These are phyloP conservation scores for Didymella pomorum DNA, from an alignment of 2,329 filamentous ascomycete genomes.

Conservation along the genomic window DNA sequence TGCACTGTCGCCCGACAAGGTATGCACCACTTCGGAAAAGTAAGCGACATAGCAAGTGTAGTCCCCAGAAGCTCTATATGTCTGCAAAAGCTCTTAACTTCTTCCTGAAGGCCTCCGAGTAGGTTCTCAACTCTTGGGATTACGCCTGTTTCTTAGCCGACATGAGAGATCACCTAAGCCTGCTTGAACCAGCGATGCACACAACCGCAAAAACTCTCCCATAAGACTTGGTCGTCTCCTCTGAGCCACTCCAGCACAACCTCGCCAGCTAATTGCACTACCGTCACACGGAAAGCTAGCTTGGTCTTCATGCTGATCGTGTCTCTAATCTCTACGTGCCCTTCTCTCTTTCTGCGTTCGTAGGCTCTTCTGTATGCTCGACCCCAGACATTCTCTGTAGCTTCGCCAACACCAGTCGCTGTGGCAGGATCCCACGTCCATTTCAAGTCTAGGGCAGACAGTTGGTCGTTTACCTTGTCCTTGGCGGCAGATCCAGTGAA, in stretches of 20 bases:
- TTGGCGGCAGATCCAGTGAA: constrained; percentile 34
- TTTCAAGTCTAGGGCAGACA: constrained; percentile 65
- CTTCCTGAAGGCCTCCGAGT: no score
- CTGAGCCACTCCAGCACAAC: constrained; percentile 73
- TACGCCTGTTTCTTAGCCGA: no score
- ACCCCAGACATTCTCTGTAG: constrained; percentile 79
- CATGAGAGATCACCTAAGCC: neutral
- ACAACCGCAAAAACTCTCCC: constrained; percentile 88
- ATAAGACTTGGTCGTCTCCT: constrained; percentile 75
- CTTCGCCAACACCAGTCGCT: constrained; percentile 67
- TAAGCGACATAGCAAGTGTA: no score
- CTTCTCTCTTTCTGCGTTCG: constrained; percentile 42
- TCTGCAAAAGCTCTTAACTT: no score
- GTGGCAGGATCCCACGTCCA: constrained; percentile 70
- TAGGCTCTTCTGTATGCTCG: constrained; percentile 73
- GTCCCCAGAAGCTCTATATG: no score
- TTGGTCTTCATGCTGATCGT: neutral
- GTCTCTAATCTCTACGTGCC: constrained; percentile 27
- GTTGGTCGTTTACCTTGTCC: constrained; percentile 55
- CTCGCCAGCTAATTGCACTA: constrained; percentile 45
- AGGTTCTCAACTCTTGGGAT: no score
- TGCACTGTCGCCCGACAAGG: no score
- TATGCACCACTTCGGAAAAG: no score
- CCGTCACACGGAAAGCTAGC: constrained; percentile 48
- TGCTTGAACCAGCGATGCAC: constrained; percentile 29